phyloP scores from a whole-genome alignment of 148 eudicot genomes.

The Silene conica region DNA sequence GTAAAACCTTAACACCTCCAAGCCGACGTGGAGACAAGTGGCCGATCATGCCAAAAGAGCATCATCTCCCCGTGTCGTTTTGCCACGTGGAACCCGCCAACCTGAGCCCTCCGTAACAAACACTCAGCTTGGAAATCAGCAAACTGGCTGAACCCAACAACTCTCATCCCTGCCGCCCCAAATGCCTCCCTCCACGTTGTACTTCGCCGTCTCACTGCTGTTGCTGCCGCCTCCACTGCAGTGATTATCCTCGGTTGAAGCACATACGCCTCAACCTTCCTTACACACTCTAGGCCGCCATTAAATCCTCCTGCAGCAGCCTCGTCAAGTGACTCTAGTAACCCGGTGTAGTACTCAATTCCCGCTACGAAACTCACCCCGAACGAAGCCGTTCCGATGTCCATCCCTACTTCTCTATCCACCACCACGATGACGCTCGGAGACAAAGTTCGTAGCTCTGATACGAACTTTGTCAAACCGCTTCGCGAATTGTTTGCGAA shows the following conservation, averaged over 20 bases:
- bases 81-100: conserved; percentile 83
- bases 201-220: conserved; percentile 39
- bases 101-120: conserved; percentile 61
- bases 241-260: conserved; percentile 68
- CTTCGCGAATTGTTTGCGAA: conserved; percentile 35
- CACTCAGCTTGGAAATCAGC: conserved; percentile 87
- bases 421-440: conserved; percentile 70
- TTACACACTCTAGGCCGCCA: conserved; percentile 50
- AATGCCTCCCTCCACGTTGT: conserved; percentile 71
- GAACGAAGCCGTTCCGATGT: conserved; percentile 50
- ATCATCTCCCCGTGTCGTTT: conserved; percentile 83
- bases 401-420: conserved; percentile 54
- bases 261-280: conserved; percentile 57
- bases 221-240: conserved; percentile 54
- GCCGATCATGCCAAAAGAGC: conserved; percentile 84
- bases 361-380: conserved; percentile 53
- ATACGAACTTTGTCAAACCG: conserved; percentile 38
- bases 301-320: conserved; percentile 37
- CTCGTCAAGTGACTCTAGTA: conserved; percentile 74
- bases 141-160: conserved; percentile 68
- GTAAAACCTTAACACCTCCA: conserved; percentile 56
- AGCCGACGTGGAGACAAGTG: conserved; percentile 82
- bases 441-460: conserved; percentile 47
- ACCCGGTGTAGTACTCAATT: conserved; percentile 62
- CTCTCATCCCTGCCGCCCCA: conserved; percentile 52